Conservation (phyloP, 179 eudicot genomes). For the Drosera spatulata region DNA sequence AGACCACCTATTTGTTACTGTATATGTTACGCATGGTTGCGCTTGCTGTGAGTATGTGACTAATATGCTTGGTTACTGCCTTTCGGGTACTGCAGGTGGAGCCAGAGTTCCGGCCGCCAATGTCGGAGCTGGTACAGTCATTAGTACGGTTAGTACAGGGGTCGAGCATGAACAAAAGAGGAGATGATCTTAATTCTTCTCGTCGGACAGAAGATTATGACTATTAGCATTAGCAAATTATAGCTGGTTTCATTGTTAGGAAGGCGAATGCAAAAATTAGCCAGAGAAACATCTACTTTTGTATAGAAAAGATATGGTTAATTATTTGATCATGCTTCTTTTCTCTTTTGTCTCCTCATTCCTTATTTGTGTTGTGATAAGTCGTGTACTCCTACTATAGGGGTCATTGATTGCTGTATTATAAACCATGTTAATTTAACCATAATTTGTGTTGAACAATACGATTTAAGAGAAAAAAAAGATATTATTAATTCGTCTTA, state of each 20-base stretch:
- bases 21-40: neutral
- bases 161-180: conserved; percentile 11
- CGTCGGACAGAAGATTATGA: conserved; percentile 1
- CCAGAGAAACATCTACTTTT: too few relatives aligned
- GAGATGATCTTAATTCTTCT: conserved; percentile 1
- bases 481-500: neutral
- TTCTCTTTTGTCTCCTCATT: too few relatives aligned
- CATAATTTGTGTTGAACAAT: too few relatives aligned
- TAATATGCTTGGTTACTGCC: too few relatives aligned
- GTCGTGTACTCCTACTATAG: too few relatives aligned
- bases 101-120: conserved; percentile 40
- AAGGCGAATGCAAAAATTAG: too few relatives aligned
- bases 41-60: neutral
- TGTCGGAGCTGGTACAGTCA: conserved; percentile 40
- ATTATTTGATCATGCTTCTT: too few relatives aligned
- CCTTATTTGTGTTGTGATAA: too few relatives aligned
- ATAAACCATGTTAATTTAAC: neutral
- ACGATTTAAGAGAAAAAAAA: too few relatives aligned
- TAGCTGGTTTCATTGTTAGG: neutral
- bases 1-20: too few relatives aligned
- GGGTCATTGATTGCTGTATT: too few relatives aligned
- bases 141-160: conserved; percentile 20
- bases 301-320: too few relatives aligned
- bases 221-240: neutral
- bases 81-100: conserved; percentile 14